Evolutionary conservation across 495 filamentous ascomycete species (phyloP).

Genomic region (Lasiosphaeria hispida): DNA sequence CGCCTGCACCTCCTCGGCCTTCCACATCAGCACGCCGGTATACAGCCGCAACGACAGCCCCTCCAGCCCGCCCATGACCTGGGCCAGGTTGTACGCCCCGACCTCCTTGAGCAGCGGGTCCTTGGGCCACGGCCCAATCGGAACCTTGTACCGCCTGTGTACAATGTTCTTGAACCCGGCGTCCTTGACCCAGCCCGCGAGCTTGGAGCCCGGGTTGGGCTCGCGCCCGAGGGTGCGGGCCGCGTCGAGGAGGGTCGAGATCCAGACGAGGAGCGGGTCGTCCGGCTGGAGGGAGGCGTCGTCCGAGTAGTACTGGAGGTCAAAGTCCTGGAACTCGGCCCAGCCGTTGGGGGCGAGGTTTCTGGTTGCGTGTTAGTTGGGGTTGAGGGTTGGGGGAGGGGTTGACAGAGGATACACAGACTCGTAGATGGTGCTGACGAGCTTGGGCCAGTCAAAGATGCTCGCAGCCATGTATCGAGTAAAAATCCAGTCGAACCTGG

Average conservation of each 20-base stretch:
- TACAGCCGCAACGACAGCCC: conserved; percentile 45
- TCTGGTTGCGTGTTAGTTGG: conserved; percentile 14
- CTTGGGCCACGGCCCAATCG: conserved; percentile 56
- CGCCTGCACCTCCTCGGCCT: conserved; percentile 48
- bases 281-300: conserved; percentile 48
- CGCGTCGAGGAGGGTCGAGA: conserved; percentile 37
- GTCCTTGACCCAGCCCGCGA: conserved; percentile 44
- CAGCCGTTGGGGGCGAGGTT: conserved; percentile 57
- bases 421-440: conserved; percentile 48
- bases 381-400: too few species aligned
- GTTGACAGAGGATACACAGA: conserved; percentile 9
- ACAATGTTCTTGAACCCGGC: conserved; percentile 54
- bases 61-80: conserved; percentile 42
- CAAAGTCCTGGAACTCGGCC: conserved; percentile 59
- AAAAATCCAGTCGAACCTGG: conserved; percentile 61
- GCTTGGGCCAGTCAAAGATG: conserved; percentile 56
- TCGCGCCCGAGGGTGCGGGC: conserved; percentile 28
- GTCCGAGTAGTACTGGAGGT: conserved; percentile 48
- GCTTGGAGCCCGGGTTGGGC: conserved; percentile 28
- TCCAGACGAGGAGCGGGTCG: conserved; percentile 25
- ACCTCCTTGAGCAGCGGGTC: conserved; percentile 50
- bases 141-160: conserved; percentile 50
- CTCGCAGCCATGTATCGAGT: conserved; percentile 55
- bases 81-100: conserved; percentile 40
- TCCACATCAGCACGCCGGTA: conserved; percentile 55